phyloP scores from a whole-genome alignment of 306 rosid genomes.

The Prinsepia uniflora region DNA sequence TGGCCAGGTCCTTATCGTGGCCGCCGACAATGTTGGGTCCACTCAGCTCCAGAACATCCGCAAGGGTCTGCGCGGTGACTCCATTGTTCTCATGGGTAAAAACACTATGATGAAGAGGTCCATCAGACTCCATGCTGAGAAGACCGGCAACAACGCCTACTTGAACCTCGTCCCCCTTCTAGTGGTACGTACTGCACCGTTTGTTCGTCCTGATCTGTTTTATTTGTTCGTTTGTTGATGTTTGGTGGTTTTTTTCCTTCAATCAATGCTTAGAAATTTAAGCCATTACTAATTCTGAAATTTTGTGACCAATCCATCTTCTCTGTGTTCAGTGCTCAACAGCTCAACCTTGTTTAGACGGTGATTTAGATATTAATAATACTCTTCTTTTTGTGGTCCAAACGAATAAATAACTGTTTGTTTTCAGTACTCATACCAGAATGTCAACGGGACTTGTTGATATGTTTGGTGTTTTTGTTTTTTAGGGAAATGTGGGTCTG shows the following conservation, averaged over 20 bases:
- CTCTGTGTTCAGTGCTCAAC: slow-evolving; percentile 5
- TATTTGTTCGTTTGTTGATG: background rate
- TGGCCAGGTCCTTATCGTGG: slow-evolving; percentile 69
- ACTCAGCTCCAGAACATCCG: slow-evolving; percentile 81
- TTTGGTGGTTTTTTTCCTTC: background rate
- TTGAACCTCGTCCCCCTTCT: slow-evolving; percentile 83
- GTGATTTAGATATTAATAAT: background rate
- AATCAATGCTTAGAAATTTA: slow-evolving; percentile 18
- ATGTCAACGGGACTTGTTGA: background rate
- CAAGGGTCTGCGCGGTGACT: slow-evolving; percentile 79
- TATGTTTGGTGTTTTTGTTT: background rate
- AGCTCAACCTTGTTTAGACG: background rate
- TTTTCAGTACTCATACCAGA: background rate
- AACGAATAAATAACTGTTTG: background rate
- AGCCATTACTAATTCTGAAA: slow-evolving; percentile 12
- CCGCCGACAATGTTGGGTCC: slow-evolving; percentile 91
- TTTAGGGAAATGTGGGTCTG: slow-evolving; percentile 81
- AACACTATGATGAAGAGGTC: slow-evolving; percentile 98
- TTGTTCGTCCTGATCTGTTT: background rate
- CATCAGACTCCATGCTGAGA: slow-evolving; percentile 61
- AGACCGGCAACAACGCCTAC: slow-evolving; percentile 56
- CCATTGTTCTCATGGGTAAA: slow-evolving; percentile 86
- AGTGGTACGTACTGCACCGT: slow-evolving; percentile 32
- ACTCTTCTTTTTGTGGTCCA: background rate
- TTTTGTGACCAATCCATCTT: background rate